Evolutionary conservation across 441 rosid species (phyloP).

Genomic region (Sinapis alba): DNA sequence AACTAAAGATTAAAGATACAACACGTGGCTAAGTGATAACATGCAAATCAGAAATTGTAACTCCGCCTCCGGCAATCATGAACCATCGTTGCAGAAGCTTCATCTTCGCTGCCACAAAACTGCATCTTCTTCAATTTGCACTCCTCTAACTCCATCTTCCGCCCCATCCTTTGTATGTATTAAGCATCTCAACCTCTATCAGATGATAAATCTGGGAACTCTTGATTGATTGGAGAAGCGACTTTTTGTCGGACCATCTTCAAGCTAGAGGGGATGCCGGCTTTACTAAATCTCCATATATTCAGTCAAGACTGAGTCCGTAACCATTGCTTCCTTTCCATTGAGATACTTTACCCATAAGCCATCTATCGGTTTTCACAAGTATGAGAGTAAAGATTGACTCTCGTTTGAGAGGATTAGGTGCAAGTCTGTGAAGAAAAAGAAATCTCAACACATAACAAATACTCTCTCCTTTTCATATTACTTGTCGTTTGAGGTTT

Average conservation of each 20-base stretch:
- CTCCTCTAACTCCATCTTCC: neutral
- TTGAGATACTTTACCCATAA: too few relatives aligned
- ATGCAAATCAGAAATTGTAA: neutral
- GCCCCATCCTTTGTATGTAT: neutral
- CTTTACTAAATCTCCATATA: too few relatives aligned
- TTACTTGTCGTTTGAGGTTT: too few relatives aligned
- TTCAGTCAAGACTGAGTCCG: too few relatives aligned
- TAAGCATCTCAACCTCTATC: neutral
- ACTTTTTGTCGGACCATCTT: neutral
- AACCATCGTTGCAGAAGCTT: neutral
- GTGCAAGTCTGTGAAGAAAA: too few relatives aligned
- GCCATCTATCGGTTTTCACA: too few relatives aligned
- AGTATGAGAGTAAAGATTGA: too few relatives aligned
- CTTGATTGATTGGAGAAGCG: neutral
- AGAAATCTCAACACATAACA: too few relatives aligned
- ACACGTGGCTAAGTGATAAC: neutral
- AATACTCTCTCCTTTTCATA: too few relatives aligned
- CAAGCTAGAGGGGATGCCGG: neutral
- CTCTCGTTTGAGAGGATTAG: too few relatives aligned
- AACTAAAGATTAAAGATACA: neutral
- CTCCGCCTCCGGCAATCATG: neutral
- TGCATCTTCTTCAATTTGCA: neutral
- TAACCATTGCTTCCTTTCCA: too few relatives aligned
- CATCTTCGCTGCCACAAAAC: too few relatives aligned
- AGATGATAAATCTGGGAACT: neutral